Conservation (phyloP, 495 filamentous ascomycete genomes). For the Aspergillus campestris region DNA sequence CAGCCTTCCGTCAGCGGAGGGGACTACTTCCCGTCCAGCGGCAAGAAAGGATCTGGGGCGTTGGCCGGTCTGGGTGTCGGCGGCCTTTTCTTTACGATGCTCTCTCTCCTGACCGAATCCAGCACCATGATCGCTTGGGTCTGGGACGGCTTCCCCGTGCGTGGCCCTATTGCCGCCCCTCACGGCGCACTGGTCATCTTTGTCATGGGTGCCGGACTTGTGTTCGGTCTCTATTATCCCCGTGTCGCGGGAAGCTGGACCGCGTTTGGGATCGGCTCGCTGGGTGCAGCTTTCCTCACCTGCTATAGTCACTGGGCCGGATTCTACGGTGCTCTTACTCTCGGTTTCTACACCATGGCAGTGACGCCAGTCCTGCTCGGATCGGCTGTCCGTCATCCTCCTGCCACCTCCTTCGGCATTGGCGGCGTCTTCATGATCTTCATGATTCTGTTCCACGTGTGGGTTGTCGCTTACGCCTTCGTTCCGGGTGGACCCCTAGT, state of each 20-base stretch:
- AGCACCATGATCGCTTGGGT: slow-evolving; percentile 99
- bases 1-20: slow-evolving; percentile 43
- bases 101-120: slow-evolving; percentile 90
- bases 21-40: slow-evolving; percentile 37
- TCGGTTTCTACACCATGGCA: slow-evolving; percentile 78
- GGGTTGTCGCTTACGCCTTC: slow-evolving; percentile 98
- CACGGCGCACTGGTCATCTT: slow-evolving; percentile 80
- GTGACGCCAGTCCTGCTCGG: slow-evolving; percentile 65
- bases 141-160: slow-evolving; percentile 95
- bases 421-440: slow-evolving; percentile 88
- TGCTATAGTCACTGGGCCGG: slow-evolving; percentile 77
- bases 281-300: slow-evolving; percentile 76
- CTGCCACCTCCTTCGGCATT: slow-evolving; percentile 72
- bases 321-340: slow-evolving; percentile 72
- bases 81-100: slow-evolving; percentile 82
- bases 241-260: slow-evolving; percentile 70
- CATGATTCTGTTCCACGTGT: slow-evolving; percentile 88
- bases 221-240: slow-evolving; percentile 66
- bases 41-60: slow-evolving; percentile 57
- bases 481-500: slow-evolving; percentile 94
- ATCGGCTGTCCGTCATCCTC: slow-evolving; percentile 64
- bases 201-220: slow-evolving; percentile 77
- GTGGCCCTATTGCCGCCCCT: slow-evolving; percentile 79
- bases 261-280: slow-evolving; percentile 63
- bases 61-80: slow-evolving; percentile 71